Evolutionary conservation across 2,329 filamentous ascomycete species (phyloP), one percentile per base, ranked within the genome.

Genomic region (Ophiostoma sp.): DNA sequence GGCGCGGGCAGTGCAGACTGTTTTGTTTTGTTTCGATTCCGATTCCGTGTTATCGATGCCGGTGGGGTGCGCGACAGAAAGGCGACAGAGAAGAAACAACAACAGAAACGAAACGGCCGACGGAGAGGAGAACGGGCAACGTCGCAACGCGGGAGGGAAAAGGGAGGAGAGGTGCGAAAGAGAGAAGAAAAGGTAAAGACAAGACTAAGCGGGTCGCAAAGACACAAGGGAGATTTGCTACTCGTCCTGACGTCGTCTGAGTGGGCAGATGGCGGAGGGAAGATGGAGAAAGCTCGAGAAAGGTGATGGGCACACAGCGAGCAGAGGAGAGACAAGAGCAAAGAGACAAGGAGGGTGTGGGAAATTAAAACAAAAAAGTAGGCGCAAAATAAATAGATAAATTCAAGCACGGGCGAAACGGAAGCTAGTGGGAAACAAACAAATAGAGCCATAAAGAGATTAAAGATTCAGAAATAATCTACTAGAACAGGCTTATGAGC

Each of bases 281-380:
- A 23, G 54, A 65, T 65, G 60, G 44, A 44, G 67, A 57, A 17
- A 23, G 54, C 54, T 65, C 44, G 44, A 44, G 67, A 57, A 68
- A 39, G 31, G 67, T 20, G 41, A 36, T 39, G 48, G 62, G 62
- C 52, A 57, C 66, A 64, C 23, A 41, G 41, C 35, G 41, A 62
- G 54, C 13, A 36, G 36, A 23, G 20, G 17, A 39, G 52, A 57
- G 39, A 15, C 10, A 23, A 23, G 48, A 31, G 6, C 39, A 23
- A 13, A 68, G n/a, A 39, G 62, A 62, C 60, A 62, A 62, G 52
- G 67, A 68, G 70, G 66, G 64, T 62, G 68, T 60, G 67, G 70
- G 68, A 69, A 71, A 69, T 71, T 67, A 71, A 65, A 31, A 35
- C 17, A 23, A 69, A 67, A 68, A 69, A 39, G 6, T 31, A 52